Conservation (phyloP, 129 eudicot species). For the Pseudognaphalium luteoalbum region DNA sequence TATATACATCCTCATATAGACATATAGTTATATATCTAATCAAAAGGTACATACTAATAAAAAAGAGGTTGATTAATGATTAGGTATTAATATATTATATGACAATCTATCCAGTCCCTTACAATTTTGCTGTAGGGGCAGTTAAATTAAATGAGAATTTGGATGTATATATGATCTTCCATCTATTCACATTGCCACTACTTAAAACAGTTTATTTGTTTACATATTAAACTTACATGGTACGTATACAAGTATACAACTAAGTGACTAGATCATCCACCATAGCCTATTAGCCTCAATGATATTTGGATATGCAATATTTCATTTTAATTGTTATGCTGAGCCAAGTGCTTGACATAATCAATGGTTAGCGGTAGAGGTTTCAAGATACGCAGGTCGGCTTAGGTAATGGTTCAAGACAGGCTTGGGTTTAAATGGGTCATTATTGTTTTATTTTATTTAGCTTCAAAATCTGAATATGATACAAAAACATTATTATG, state of each 20-base stretch:
- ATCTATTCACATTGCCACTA: no score
- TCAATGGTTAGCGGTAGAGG: neutral
- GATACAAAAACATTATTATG: neutral
- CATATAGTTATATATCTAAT: neutral
- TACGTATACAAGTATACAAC: neutral
- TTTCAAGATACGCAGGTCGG: neutral
- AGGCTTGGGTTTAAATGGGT: neutral
- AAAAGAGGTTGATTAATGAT: neutral
- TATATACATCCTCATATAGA: no score
- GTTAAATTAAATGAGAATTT: no score
- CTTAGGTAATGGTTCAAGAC: neutral
- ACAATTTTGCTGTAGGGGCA: no score
- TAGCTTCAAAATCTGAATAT: neutral
- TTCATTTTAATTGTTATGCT: neutral
- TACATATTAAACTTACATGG: neutral
- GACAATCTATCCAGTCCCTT: no score
- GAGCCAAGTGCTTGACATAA: neutral
- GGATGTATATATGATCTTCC: neutral
- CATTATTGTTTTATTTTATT: no score
- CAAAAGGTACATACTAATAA: neutral
- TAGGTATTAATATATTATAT: no score
- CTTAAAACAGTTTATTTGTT: neutral
- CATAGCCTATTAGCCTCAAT: neutral
- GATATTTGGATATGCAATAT: neutral
- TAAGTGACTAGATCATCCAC: neutral